Base-by-base conservation (phyloP, 2,329 filamentous ascomycete species). In the Neospermospora avenae region DNA sequence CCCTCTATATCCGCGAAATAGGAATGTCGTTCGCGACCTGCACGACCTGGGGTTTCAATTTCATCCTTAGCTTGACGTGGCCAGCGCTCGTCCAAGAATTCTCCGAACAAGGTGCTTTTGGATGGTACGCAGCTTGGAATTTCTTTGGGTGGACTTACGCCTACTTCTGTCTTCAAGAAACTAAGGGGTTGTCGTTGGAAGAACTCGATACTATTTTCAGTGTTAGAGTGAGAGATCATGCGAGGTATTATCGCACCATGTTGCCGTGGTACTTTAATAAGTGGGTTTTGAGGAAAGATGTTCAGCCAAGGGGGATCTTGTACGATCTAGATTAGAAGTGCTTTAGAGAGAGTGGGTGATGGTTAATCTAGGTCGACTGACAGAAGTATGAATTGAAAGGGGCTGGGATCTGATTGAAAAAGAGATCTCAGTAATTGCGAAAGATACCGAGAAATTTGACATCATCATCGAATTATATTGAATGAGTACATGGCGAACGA, bases 21-120 rank as follows among this genome's bases (percentile, higher is more conserved):
- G 84, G 84, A 42, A 87, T 87, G 84, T 81, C 82, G 1, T 74
- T 86, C 0, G 79, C 80, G 0, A 82, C 79, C 1, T 79, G 80
- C 0, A 82, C 79, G 1, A 80, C 77, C 0, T 82, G 80, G 79
- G 74, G 77, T 58, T 80, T 77, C 64, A 77, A 77, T 63, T 64
- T 60, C 20, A 58, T 73, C 25, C 65, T 73, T 7, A 65, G 67
- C 2, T 63, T 74, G 59, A 74, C 71, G 4, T 74, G 71, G 71
- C 67, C 72, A n/a, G 59, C 64, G 2, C 60, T 74, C 14, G 63
- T 70, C 6, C 24, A 58, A 20, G 62, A 59, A 13, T 64, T 64
- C 28, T 58, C 55, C 11, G 28, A 57, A 18, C 49, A 64, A 48
- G 81, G 48, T 51, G 48, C 81, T 0, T 83, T 84, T 63, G 75